Base-by-base conservation (phyloP, 768 basidiomycete species). In the Pleurotus pulmonarius region DNA sequence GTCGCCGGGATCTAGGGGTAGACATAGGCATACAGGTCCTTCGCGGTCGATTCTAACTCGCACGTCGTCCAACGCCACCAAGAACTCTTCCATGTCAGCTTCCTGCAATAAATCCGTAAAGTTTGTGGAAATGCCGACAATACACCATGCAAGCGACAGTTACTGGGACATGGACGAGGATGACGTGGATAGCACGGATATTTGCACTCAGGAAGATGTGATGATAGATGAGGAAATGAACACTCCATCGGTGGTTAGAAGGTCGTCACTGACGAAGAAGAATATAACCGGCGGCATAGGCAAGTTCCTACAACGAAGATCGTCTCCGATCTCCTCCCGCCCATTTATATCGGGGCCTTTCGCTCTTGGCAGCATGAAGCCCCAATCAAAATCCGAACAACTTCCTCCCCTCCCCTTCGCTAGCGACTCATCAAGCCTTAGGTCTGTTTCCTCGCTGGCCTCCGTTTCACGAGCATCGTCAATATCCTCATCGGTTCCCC, bases 101-200 rank as follows among this genome's bases (percentile, higher is more conserved):
- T 69, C 5, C 20, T 53, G 51, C 25, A 71, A 67, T 60, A 83
- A 83, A 53, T 86, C 83, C 34, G 88, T 90, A 49, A 90, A 86
- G 61, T 90, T 89, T 59, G 83, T 83, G 25, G 85, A 87, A 56
- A 73, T 75, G 53, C 86, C 87, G 13, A 86, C 78, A 2, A 74
- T 87, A 7, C 79, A 86, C 63, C 84, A 85, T 56, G 62, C 70
- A 20, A 69, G 63, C 43, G 59, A 63, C 44, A 70, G 66, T 16
- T 67, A 69, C 57, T 69, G 70, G 65, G 66, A 69, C 38, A 46
- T 64, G 20, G 63, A 61, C 40, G 61, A 58, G 18, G 20, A 40
- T 22, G 51, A 53, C 8, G 38, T 53, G 22, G 51, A 53, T 18
- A 53, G 39, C 51, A 41, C 39, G 11, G 26, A 63, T 8, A 49